Conservation (phyloP, 169 alveolate species). For the Neospora caninum region DNA sequence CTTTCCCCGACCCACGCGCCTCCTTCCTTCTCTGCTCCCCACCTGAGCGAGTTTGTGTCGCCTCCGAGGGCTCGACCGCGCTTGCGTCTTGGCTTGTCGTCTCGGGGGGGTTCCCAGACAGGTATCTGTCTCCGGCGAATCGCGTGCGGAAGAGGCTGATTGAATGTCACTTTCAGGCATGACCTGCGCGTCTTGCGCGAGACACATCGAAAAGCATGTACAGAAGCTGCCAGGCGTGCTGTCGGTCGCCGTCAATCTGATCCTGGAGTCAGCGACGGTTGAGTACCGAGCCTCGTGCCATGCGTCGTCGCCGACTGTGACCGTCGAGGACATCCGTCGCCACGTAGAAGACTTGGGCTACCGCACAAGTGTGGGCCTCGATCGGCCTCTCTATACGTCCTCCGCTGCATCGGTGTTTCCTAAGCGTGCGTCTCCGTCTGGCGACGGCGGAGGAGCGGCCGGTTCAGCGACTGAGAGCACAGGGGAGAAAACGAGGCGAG, state of each 20-base stretch:
- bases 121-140: too few species aligned
- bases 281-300: not conserved
- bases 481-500: too few species aligned
- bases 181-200: constrained; percentile 8
- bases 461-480: too few species aligned
- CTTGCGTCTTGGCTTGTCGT: too few species aligned
- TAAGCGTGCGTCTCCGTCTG: too few species aligned
- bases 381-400: not conserved
- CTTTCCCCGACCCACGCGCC: too few species aligned
- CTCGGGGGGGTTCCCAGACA: too few species aligned
- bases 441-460: too few species aligned
- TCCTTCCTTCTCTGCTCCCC: too few species aligned
- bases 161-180: not conserved
- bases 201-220: not conserved
- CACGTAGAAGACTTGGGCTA: not conserved
- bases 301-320: not conserved
- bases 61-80: too few species aligned
- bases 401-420: not conserved
- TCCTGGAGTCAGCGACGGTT: constrained; percentile 1
- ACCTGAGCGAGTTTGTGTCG: too few species aligned
- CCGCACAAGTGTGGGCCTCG: not conserved
- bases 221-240: not conserved
- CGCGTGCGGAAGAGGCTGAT: too few species aligned
- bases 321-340: not conserved
- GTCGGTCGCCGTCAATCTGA: not conserved